A percentile compares a stretch with the other conserved stretches of the same genome.
Evolutionary conservation across 2,329 filamentous ascomycete species (phyloP).

Genomic region (Onygena corvina): DNA sequence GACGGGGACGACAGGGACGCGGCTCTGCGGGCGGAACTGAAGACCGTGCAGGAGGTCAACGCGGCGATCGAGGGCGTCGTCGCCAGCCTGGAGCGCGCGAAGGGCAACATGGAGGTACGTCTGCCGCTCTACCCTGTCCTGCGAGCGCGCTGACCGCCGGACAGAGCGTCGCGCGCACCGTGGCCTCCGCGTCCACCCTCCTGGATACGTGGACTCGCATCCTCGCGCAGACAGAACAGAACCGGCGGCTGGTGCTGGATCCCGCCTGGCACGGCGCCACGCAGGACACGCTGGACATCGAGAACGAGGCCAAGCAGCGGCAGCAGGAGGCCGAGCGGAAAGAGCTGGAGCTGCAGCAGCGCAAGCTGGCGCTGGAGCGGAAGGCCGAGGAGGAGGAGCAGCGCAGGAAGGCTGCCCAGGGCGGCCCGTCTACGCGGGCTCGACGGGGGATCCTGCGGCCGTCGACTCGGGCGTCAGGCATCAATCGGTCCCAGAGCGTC

Average conservation of each 20-base stretch:
- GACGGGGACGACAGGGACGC: conserved; percentile 51
- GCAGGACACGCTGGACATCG: conserved; percentile 73
- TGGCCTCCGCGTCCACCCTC: conserved; percentile 74
- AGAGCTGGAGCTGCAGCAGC: conserved; percentile 64
- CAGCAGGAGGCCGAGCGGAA: conserved; percentile 67
- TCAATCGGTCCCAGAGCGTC: conserved; percentile 29
- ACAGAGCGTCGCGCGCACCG: conserved; percentile 75
- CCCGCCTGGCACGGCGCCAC: conserved; percentile 80
- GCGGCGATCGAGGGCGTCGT: conserved; percentile 58
- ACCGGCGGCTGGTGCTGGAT: conserved; percentile 80
- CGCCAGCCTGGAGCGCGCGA: conserved; percentile 36
- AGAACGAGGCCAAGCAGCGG: conserved; percentile 61
- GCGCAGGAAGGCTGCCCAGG: conserved; percentile 26
- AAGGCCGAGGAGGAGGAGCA: conserved; percentile 41
- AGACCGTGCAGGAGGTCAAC: conserved; percentile 76
- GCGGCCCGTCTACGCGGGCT: conserved; percentile 20
- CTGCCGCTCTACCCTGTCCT: not conserved
- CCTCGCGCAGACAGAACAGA: conserved; percentile 93
- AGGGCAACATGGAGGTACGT: conserved; percentile 40
- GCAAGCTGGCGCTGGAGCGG: conserved; percentile 54
- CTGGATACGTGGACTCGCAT: conserved; percentile 95
- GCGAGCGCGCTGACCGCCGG: no score
- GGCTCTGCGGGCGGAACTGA: conserved; percentile 63
- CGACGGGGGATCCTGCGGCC: conserved; percentile 24
- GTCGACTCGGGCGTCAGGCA: conserved; percentile 17